Evolutionary conservation across 345 rosid genomes (phyloP).

Genomic region (Lepidium aucheri): DNA sequence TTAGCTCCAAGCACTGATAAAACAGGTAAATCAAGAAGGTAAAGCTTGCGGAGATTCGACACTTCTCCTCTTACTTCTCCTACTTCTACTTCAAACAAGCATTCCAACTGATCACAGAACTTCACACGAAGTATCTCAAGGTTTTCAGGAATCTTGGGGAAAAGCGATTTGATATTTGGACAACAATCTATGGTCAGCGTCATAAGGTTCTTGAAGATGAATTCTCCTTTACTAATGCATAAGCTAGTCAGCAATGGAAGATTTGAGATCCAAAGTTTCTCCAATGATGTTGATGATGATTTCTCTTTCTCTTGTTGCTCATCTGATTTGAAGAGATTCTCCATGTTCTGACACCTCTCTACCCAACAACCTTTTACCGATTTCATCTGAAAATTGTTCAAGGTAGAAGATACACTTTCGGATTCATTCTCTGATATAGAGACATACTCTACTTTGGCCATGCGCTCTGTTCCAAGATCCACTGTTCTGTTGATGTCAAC

Average conservation of each 20-base stretch:
- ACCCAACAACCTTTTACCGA: constrained; percentile 39
- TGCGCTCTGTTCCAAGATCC: constrained; percentile 18
- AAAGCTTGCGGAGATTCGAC: constrained; percentile 22
- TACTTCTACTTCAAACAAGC: background rate
- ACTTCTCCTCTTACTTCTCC: background rate
- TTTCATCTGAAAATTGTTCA: constrained; percentile 15
- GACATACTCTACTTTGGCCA: constrained; percentile 24
- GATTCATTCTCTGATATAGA: constrained; percentile 23
- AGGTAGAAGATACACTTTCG: constrained; percentile 22
- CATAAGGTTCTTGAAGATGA: constrained; percentile 33
- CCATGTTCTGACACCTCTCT: constrained; percentile 33
- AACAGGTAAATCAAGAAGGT: constrained; percentile 37
- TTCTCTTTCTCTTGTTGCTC: constrained; percentile 6
- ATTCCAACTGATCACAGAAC: constrained; percentile 27
- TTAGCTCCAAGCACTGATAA: constrained; percentile 12
- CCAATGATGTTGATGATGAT: constrained; percentile 9
- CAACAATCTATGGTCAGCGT: constrained; percentile 41
- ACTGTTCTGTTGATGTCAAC: constrained; percentile 22
- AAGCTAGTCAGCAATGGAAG: constrained; percentile 29
- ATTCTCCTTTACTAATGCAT: background rate
- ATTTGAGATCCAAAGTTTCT: constrained; percentile 40
- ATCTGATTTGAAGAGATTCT: constrained; percentile 12
- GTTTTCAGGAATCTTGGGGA: constrained; percentile 3
- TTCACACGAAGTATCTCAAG: constrained; percentile 19
- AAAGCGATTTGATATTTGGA: constrained; percentile 27